A percentile compares a stretch with the other conserved stretches of the same genome.
Conservation (phyloP, 2,329 filamentous ascomycete species). For the Fusarium haematococcum region DNA sequence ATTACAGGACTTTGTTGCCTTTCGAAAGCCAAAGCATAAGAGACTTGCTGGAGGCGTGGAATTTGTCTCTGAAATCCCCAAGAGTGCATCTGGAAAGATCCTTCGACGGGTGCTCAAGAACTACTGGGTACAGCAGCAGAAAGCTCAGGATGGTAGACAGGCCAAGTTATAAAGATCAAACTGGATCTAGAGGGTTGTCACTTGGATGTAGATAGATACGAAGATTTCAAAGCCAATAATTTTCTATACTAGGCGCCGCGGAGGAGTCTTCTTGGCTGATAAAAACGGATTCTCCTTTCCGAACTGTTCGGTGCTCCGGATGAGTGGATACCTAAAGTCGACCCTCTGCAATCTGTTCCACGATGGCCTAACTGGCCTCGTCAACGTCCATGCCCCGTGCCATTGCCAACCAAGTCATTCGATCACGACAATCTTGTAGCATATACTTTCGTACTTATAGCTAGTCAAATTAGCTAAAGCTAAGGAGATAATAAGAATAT, state of each 20-base stretch:
- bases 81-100: neutral
- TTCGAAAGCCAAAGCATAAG: neutral
- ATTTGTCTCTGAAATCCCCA: neutral
- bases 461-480: too few species aligned
- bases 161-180: neutral
- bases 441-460: too few species aligned
- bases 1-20: neutral
- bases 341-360: neutral
- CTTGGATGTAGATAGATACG: neutral
- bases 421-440: neutral
- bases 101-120: neutral
- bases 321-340: neutral
- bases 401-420: neutral
- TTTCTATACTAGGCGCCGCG: neutral
- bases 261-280: neutral
- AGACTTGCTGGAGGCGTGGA: neutral
- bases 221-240: neutral
- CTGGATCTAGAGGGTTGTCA: neutral
- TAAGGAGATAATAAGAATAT: too few species aligned
- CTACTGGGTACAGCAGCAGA: neutral
- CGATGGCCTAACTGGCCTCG: too few species aligned
- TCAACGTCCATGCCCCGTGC: neutral
- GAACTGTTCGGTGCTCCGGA: neutral
- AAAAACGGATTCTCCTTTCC: neutral
- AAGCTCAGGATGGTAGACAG: neutral